Base-by-base conservation (phyloP, 2,329 filamentous ascomycete species). In the Colletotrichum horii region DNA sequence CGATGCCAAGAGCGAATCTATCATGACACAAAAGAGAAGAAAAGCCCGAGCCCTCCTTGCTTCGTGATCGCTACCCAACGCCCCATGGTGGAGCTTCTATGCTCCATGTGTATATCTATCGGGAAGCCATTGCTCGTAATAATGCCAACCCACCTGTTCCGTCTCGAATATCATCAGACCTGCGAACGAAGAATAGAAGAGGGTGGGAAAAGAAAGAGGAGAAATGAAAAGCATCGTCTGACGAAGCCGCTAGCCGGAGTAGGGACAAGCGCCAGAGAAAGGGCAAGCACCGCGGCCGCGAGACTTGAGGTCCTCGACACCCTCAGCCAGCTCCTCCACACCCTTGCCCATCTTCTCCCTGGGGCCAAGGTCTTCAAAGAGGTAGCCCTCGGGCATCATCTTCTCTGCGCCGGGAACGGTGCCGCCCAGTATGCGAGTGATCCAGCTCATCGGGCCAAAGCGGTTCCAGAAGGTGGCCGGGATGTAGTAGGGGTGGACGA, bases 401-500 rank as follows among this genome's bases (percentile, higher is more conserved):
- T 80, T 79, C 2, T 84, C 78, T 30, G 86, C 84, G 4, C 88
- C 88, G 3, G 89, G 89, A 2, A 90, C 76, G 34, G 84, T 83
- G 2, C 85, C 88, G 11, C 89, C 89, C 61, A 82, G 77, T 9
- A 84, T 65, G 80, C 88, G 81, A 24, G 85, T 81, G 6, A 90
- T 73, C 87, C 88, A 88, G 0, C 88, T 92, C 75, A 82, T 82
- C 0, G 88, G 92, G 3, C 90, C 91, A 91, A 90, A 95, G 74
- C 91, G 90, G 79, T 88, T 91, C 90, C 88, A 91, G 55, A 90
- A 82, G 0, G 89, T 93, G 32, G 88, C 87, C 76, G 89, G 87
- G 28, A 90, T 86, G 82, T 94, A 95, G 83, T 90, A 94, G 4
- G 93, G 94, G 62, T 91, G 89, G 14, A 91, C 89, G 30, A 92